A percentile compares a stretch with the other conserved stretches of the same genome.
Conservation (phyloP, 2,329 filamentous ascomycete genomes). For the Ascochyta lentis region DNA sequence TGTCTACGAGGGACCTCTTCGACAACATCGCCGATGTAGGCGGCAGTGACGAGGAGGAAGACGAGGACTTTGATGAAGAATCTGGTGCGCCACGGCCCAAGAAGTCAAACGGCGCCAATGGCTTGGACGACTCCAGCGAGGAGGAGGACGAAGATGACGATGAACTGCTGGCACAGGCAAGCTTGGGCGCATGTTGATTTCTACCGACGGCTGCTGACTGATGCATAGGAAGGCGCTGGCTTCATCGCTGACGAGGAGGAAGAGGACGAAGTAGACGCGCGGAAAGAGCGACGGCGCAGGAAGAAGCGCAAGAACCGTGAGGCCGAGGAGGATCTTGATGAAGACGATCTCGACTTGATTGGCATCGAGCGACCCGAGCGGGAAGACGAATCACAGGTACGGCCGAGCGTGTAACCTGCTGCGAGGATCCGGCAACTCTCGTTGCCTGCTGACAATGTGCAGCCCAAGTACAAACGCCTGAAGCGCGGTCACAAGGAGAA, state of each 20-base stretch:
- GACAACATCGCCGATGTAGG: slow-evolving; percentile 86
- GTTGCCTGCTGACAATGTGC: slow-evolving; percentile 11
- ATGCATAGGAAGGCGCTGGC: slow-evolving; percentile 78
- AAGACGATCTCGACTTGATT: slow-evolving; percentile 95
- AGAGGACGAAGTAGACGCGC: slow-evolving; percentile 69
- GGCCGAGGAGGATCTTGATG: slow-evolving; percentile 84
- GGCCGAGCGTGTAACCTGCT: slow-evolving; percentile 1
- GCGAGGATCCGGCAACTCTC: not conserved
- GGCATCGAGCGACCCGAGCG: slow-evolving; percentile 74
- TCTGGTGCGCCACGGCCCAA: slow-evolving; percentile 28
- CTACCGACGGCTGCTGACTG: slow-evolving; percentile 21
- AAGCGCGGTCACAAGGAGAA: slow-evolving; percentile 86
- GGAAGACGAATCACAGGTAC: slow-evolving; percentile 72
- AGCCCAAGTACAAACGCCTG: slow-evolving; percentile 94
- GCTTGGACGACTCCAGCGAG: slow-evolving; percentile 48
- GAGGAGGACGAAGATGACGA: slow-evolving; percentile 52
- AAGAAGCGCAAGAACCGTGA: slow-evolving; percentile 79
- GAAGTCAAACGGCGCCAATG: slow-evolving; percentile 40
- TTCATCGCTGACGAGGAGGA: slow-evolving; percentile 96
- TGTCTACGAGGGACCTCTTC: slow-evolving; percentile 68
- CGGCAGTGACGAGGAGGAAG: slow-evolving; percentile 66
- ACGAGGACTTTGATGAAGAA: slow-evolving; percentile 48
- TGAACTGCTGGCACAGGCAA: slow-evolving; percentile 42
- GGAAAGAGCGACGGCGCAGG: slow-evolving; percentile 66
- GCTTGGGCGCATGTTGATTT: slow-evolving; percentile 23